Conservation (phyloP, 352 stramenopile genomes). For the Peronosclerospora sorghi region DNA sequence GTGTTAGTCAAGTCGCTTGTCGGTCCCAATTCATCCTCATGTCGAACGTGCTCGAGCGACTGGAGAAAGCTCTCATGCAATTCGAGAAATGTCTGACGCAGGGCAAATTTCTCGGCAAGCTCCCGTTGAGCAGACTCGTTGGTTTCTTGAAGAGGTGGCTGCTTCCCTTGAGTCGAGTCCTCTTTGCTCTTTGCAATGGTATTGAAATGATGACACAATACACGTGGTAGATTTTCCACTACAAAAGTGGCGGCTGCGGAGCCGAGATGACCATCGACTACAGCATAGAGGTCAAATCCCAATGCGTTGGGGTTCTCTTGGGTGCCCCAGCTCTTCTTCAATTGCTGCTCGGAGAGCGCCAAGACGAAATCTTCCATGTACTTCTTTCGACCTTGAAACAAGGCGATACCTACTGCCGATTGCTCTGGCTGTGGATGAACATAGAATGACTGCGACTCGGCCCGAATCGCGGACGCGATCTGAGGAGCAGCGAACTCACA, state of each 20-base stretch:
- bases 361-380: slow-evolving; percentile 89
- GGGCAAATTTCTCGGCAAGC: slow-evolving; percentile 37
- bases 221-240: slow-evolving; percentile 23
- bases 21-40: no score
- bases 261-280: slow-evolving; percentile 93
- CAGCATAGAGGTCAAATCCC: slow-evolving; percentile 83
- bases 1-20: slow-evolving; percentile 3
- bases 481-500: slow-evolving; percentile 40
- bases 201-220: slow-evolving; percentile 26
- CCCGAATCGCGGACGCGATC: slow-evolving; percentile 12
- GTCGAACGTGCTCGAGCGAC: slow-evolving; percentile 9
- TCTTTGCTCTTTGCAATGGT: slow-evolving; percentile 8
- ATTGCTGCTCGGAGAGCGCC: slow-evolving; percentile 19
- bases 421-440: no score
- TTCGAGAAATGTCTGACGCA: slow-evolving; percentile 67
- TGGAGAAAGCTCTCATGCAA: slow-evolving; percentile 47
- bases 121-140: slow-evolving; percentile 14
- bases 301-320: slow-evolving; percentile 4
- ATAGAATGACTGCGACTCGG: slow-evolving; percentile 8
- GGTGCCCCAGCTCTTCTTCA: slow-evolving; percentile 3
- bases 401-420: slow-evolving; percentile 26
- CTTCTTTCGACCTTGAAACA: slow-evolving; percentile 86
- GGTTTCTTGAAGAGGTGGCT: neutral
- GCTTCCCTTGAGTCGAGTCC: neutral
- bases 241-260: slow-evolving; percentile 84